Evolutionary conservation across 148 eudicot species (phyloP).

Genomic region (Drosera capensis): DNA sequence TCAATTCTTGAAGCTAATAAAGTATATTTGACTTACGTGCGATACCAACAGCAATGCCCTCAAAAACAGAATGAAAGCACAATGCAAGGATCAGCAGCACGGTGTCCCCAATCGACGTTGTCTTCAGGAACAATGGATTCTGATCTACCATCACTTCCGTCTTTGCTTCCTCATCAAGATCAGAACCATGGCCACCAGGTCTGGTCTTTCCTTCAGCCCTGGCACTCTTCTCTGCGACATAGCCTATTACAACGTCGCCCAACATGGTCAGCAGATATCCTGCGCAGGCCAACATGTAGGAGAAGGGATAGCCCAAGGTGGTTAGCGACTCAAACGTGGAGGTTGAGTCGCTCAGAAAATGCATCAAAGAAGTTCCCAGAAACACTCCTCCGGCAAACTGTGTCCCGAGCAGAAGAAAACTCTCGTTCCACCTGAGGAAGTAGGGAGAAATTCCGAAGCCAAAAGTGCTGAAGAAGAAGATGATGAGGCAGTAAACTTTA

Average conservation of each 20-base stretch:
- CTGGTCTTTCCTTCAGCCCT: conserved; percentile 1
- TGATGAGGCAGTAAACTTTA: conserved; percentile 49
- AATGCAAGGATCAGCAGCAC: conserved; percentile 55
- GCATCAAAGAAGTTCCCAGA: conserved; percentile 5
- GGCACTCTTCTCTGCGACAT: conserved; percentile 13
- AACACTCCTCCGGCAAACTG: conserved; percentile 61
- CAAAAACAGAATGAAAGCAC: conserved; percentile 73
- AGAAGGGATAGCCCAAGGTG: conserved; percentile 31
- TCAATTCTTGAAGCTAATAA: no score
- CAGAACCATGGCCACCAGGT: not conserved
- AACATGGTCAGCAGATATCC: conserved; percentile 69
- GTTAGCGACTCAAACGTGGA: conserved; percentile 30
- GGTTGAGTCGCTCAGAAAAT: conserved; percentile 14
- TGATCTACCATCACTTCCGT: conserved; percentile 2
- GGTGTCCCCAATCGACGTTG: conserved; percentile 41
- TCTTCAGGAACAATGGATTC: conserved; percentile 22
- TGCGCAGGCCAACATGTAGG: conserved; percentile 53
- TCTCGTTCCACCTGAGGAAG: conserved; percentile 47
- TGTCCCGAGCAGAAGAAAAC: conserved; percentile 52
- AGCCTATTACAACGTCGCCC: conserved; percentile 29
- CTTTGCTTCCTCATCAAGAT: not conserved
- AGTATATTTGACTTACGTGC: conserved; percentile 26
- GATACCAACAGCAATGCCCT: conserved; percentile 78
- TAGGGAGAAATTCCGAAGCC: conserved; percentile 64
- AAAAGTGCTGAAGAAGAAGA: conserved; percentile 52